Percentiles rank a stretch among this genome's conserved stretches.
These are phyloP conservation scores for Colletotrichum falcatum DNA, from an alignment of 2,329 filamentous ascomycete genomes.

Conservation along the genomic window DNA sequence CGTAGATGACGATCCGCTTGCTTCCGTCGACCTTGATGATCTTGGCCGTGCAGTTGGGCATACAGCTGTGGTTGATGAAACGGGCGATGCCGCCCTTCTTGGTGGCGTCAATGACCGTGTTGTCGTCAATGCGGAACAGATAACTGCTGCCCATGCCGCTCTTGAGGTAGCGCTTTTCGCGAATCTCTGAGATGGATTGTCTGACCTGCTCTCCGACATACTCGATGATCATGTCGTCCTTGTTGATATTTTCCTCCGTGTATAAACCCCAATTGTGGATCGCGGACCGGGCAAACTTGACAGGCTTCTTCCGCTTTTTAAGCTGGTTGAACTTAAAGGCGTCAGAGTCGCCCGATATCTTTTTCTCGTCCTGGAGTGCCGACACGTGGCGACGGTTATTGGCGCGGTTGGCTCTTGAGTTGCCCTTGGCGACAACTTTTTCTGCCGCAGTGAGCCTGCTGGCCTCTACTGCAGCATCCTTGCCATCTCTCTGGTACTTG, in stretches of 20 bases:
- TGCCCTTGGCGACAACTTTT: slow-evolving; percentile 86
- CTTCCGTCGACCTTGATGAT: slow-evolving; percentile 99
- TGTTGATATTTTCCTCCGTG: slow-evolving; percentile 95
- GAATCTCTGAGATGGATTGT: slow-evolving; percentile 96
- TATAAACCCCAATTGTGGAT: slow-evolving; percentile 99
- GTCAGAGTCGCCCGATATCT: slow-evolving; percentile 86
- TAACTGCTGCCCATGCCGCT: slow-evolving; percentile 98
- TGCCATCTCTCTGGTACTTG: slow-evolving; percentile 73
- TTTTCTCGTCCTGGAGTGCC: slow-evolving; percentile 95
- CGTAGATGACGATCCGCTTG: slow-evolving; percentile 99
- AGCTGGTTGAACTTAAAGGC: slow-evolving; percentile 98
- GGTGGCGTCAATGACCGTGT: slow-evolving; percentile 96
- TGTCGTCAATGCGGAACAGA: slow-evolving; percentile 97
- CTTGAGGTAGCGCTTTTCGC: slow-evolving; percentile 91
- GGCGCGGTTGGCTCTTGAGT: slow-evolving; percentile 92
- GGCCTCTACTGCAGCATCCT: slow-evolving; percentile 77
- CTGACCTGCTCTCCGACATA: slow-evolving; percentile 98
- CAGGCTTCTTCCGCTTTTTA: slow-evolving; percentile 99
- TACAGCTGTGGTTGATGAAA: slow-evolving; percentile 99
- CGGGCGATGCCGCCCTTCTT: slow-evolving; percentile 98
- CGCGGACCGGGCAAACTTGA: slow-evolving; percentile 96
- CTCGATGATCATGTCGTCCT: slow-evolving; percentile 99
- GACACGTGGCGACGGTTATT: slow-evolving; percentile 96
- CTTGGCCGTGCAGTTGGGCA: slow-evolving; percentile 98
- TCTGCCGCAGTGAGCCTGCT: slow-evolving; percentile 79